Percentiles rank a stretch among this genome's conserved stretches.
These are phyloP conservation scores for Thecaphora thlaspeos DNA, from an alignment of 1,284 basidiomycete genomes.

Conservation along the genomic window DNA sequence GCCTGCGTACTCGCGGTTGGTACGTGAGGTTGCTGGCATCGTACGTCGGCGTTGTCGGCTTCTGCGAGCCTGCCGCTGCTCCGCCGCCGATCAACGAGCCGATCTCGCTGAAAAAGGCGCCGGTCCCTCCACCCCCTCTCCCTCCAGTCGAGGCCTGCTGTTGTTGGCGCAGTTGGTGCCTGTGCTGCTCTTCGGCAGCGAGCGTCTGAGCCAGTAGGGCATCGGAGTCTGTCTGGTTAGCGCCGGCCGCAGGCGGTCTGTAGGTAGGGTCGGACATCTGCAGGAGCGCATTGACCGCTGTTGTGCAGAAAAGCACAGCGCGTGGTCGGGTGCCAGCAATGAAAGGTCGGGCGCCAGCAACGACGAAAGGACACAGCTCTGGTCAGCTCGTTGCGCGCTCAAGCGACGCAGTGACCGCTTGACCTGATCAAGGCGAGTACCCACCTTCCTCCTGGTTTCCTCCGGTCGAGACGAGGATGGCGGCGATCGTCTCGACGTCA, in stretches of 20 bases:
- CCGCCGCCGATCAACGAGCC: neutral
- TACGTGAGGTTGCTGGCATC: conserved; percentile 42
- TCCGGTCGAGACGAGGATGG: conserved; percentile 37
- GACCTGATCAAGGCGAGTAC: neutral
- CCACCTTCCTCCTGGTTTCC: conserved; percentile 38
- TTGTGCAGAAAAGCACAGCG: too few species aligned
- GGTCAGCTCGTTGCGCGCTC: too few species aligned
- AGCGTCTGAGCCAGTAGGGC: conserved; percentile 36
- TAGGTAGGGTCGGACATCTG: conserved; percentile 49
- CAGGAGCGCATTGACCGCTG: conserved; percentile 42
- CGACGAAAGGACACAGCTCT: neutral
- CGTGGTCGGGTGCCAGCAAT: too few species aligned
- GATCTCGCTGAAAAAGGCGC: conserved; percentile 27
- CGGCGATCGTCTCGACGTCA: conserved; percentile 41
- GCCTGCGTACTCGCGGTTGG: conserved; percentile 33
- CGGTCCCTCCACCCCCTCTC: conserved; percentile 27
- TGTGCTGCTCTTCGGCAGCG: conserved; percentile 36
- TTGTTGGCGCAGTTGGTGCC: conserved; percentile 14
- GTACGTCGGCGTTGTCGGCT: conserved; percentile 18
- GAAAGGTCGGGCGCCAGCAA: too few species aligned
- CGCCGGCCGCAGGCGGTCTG: conserved; percentile 16
- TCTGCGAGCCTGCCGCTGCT: neutral
- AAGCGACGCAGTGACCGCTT: too few species aligned
- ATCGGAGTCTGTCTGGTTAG: conserved; percentile 36
- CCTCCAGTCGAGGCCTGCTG: conserved; percentile 9